Evolutionary conservation across 345 rosid species (phyloP), one percentile per base, ranked within the genome.

Genomic region (Geranium rotundifolium): DNA sequence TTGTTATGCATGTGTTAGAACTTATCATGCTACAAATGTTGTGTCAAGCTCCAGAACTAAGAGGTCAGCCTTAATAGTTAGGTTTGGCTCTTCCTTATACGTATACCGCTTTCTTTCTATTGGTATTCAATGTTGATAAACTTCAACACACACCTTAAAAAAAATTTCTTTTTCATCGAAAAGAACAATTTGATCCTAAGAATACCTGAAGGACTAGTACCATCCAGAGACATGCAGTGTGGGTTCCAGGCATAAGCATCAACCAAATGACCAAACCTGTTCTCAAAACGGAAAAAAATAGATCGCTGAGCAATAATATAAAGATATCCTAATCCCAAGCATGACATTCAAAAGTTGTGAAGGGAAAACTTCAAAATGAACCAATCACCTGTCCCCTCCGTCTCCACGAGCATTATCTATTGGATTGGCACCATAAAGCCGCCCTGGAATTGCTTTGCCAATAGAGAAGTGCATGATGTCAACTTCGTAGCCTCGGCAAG

Each of bases 401-500:
- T 83, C 81, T 75, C 97, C 98, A 65, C 84, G 81, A 41, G 78
- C 5, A 62, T 86, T 84, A 73, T 90, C 99, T 61, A 83, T 62
- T 18, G 78, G 87, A 66, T 93, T 90, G 66, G 91, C 89, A 61
- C 99, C 99, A 62, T 93, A 93, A 10, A 93, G 91, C 34, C 97
- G 85, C 65, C 99, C 97, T 1, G 99, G 99, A 69, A 93, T 86
- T 72, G 99, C 97, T 70, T 79, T 85, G 78, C 99, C 99, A 59
- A 86, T 83, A 14, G 95, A 90, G 83, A 93, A 93, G 73, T 93
- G 97, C 99, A 93, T 90, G n/a, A 93, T 90, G 71, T 93, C 99
- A 64, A 93, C 97, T 79, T 93, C 99, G 64, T 88, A 84, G 63
- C 97, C 96, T 81, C 78, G 88, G 83, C 99, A 93, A 64, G 86